Evolutionary conservation across 345 rosid genomes (phyloP).

Genomic region (Mangifera indica): DNA sequence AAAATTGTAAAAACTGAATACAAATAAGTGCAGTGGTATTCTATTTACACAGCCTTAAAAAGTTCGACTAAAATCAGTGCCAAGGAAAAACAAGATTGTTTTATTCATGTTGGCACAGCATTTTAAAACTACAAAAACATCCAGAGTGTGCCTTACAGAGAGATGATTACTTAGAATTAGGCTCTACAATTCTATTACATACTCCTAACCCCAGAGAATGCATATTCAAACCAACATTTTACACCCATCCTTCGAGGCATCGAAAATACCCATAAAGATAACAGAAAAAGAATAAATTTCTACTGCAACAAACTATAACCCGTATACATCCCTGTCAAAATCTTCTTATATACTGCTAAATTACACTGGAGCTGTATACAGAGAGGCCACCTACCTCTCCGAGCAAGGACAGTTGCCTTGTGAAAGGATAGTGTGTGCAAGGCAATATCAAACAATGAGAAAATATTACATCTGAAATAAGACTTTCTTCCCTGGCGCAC

Average conservation of each 20-base stretch:
- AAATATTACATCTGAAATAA: constrained; percentile 13
- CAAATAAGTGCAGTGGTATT: too few relatives aligned
- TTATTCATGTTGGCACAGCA: too few relatives aligned
- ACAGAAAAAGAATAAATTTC: constrained; percentile 16
- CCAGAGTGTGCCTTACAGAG: not conserved
- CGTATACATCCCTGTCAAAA: constrained; percentile 46
- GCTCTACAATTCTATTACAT: constrained; percentile 21
- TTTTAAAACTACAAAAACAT: too few relatives aligned
- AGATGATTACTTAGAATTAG: not conserved
- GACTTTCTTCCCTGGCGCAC: constrained; percentile 4
- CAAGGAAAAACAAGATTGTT: too few relatives aligned
- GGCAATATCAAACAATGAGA: not conserved
- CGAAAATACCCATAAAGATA: not conserved
- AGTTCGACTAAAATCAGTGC: too few relatives aligned
- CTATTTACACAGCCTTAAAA: too few relatives aligned
- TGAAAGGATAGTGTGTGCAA: constrained; percentile 6
- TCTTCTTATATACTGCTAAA: constrained; percentile 45
- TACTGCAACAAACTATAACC: constrained; percentile 35
- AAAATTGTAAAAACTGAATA: too few relatives aligned
- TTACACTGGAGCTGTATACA: constrained; percentile 45
- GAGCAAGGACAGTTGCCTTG: constrained; percentile 9
- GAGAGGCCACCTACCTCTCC: constrained; percentile 25
- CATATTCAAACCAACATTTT: constrained; percentile 20
- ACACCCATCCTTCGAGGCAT: constrained; percentile 22
- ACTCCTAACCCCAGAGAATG: constrained; percentile 10